Evolutionary conservation across 78 protist genomes (phyloP).

Genomic region (Emiliania huxleyi): DNA sequence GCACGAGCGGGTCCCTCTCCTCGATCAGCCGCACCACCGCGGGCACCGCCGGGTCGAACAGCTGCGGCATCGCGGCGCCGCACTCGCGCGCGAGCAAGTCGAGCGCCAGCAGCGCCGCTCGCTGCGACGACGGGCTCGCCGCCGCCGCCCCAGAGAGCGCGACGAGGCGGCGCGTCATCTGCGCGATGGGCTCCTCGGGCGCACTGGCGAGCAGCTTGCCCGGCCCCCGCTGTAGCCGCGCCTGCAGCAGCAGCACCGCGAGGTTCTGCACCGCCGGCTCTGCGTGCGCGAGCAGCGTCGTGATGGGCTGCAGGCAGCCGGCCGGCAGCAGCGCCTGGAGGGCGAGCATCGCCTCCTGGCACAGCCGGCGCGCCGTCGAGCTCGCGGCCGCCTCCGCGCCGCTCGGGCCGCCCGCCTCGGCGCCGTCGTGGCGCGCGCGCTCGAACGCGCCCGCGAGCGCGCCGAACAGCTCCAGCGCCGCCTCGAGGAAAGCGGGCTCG

Average conservation of each 20-base stretch:
- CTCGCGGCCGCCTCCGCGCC: background rate
- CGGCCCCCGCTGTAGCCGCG: background rate
- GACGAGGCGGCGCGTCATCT: background rate
- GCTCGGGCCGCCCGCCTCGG: background rate
- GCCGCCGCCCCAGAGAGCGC: too few species aligned
- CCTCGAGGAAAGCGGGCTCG: background rate
- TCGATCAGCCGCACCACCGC: background rate
- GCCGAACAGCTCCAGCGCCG: background rate
- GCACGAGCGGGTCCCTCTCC: background rate
- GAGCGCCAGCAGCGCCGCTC: background rate
- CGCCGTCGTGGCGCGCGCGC: background rate
- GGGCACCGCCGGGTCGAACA: background rate
- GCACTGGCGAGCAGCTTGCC: background rate
- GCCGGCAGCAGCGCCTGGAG: background rate
- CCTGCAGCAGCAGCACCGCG: background rate
- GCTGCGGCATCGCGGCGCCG: background rate
- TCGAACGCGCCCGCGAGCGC: background rate
- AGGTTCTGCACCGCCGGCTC: background rate
- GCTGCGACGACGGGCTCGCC: background rate
- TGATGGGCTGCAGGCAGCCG: background rate
- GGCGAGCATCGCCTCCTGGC: background rate
- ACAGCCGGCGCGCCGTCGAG: background rate
- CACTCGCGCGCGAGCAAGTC: background rate
- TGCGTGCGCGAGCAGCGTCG: background rate
- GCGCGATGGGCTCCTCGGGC: background rate